These are phyloP conservation scores for Asterochloris erici DNA, from an alignment of 139 green algal species.

Conservation along the genomic window DNA sequence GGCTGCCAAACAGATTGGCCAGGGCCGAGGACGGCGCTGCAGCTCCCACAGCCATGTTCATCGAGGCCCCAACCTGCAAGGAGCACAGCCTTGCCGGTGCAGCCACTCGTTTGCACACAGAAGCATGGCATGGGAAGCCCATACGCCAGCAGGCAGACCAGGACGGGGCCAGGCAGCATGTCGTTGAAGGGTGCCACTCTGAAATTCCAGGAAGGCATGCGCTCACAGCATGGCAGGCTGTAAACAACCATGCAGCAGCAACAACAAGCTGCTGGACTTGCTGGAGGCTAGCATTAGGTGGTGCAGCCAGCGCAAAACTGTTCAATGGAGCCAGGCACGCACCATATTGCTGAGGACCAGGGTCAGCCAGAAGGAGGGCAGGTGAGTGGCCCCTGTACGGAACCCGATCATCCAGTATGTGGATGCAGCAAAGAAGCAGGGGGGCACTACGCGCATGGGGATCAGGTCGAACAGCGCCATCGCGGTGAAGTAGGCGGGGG, in stretches of 20 bases:
- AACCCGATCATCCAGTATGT: slow-evolving; percentile 66
- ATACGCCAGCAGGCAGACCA: too few species aligned
- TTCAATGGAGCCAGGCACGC: background rate
- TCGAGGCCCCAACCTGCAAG: slow-evolving; percentile 11
- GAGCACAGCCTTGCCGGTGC: background rate
- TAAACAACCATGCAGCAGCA: too few species aligned
- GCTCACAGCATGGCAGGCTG: too few species aligned
- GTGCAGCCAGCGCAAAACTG: too few species aligned
- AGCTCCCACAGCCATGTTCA: slow-evolving; percentile 22
- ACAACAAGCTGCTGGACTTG: too few species aligned
- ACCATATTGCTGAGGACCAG: slow-evolving; percentile 43
- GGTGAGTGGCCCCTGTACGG: slow-evolving; percentile 22
- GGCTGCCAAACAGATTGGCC: slow-evolving; percentile 37
- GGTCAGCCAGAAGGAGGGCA: slow-evolving; percentile 28
- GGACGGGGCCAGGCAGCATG: too few species aligned
- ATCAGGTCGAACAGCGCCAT: slow-evolving; percentile 65
- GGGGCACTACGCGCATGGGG: slow-evolving; percentile 63
- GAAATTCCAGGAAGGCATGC: too few species aligned
- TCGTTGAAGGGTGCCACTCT: too few species aligned
- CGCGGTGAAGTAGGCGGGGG: slow-evolving; percentile 57
- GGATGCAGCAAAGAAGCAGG: slow-evolving; percentile 52
- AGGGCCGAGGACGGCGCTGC: slow-evolving; percentile 24
- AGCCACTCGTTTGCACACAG: too few species aligned
- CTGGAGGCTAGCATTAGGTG: too few species aligned
- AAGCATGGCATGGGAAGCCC: too few species aligned